phyloP scores from a whole-genome alignment of 2,329 filamentous ascomycete species.

The Thermothelomyces thermophilus region DNA sequence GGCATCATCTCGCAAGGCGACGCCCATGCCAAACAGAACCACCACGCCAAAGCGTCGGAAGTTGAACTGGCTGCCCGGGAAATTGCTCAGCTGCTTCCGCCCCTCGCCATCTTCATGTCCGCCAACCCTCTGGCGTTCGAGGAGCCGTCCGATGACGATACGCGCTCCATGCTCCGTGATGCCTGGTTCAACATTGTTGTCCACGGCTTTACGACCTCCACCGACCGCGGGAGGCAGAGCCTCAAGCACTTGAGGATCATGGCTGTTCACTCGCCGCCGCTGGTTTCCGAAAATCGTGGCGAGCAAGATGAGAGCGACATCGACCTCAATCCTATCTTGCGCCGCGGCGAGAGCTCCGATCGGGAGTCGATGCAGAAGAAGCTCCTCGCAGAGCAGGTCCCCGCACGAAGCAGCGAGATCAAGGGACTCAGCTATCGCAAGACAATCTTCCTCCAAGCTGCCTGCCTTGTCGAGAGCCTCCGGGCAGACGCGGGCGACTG shows the following conservation, averaged over 20 bases:
- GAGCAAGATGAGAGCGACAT: conserved; percentile 94
- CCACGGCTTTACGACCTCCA: conserved; percentile 77
- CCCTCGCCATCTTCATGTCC: conserved; percentile 79
- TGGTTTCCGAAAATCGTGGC: conserved; percentile 81
- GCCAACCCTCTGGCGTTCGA: conserved; percentile 50
- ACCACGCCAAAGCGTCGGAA: conserved; percentile 68
- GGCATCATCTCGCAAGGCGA: conserved; percentile 87
- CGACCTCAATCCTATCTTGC: conserved; percentile 87
- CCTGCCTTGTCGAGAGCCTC: conserved; percentile 81
- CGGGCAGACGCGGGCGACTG: conserved; percentile 84
- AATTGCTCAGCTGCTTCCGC: conserved; percentile 80
- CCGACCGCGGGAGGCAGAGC: conserved; percentile 65
- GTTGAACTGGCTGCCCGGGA: conserved; percentile 77
- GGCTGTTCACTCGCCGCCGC: conserved; percentile 76
- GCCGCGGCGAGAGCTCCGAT: conserved; percentile 75
- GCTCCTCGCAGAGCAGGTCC: conserved; percentile 65
- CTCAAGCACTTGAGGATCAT: conserved; percentile 73
- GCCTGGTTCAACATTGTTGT: conserved; percentile 98
- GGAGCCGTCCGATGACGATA: conserved; percentile 56
- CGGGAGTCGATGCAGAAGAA: conserved; percentile 76
- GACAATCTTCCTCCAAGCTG: conserved; percentile 84
- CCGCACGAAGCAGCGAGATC: conserved; percentile 71
- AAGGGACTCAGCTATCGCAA: conserved; percentile 80
- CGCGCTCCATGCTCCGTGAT: conserved; percentile 70
- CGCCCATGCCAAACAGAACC: conserved; percentile 55